These are phyloP conservation scores for Leccinellum luteum DNA, from an alignment of 768 basidiomycete genomes.

Conservation along the genomic window DNA sequence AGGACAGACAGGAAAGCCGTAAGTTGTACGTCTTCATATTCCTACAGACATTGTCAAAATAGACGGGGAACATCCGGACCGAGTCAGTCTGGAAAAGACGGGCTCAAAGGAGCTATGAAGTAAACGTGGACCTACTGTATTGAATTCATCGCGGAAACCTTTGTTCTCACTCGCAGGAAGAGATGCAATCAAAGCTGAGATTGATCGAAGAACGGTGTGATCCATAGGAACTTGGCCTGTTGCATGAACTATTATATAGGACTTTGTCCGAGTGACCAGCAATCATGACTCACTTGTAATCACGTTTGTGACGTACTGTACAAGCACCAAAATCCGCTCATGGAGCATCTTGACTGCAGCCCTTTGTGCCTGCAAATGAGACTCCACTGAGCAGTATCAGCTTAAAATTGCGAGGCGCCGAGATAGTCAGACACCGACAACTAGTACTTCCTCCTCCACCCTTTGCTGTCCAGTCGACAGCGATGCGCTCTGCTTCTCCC, in stretches of 20 bases:
- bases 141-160: constrained; percentile 84
- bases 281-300: constrained; percentile 56
- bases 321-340: constrained; percentile 81
- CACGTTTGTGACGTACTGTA: constrained; percentile 81
- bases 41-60: constrained; percentile 44
- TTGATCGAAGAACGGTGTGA: constrained; percentile 75
- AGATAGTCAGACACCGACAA: constrained; percentile 45
- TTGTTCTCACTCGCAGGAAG: constrained; percentile 84
- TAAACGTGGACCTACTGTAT: constrained; percentile 54
- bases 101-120: background rate
- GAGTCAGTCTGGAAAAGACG: background rate
- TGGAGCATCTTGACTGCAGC: constrained; percentile 97
- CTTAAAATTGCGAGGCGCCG: background rate
- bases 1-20: constrained; percentile 85
- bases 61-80: background rate
- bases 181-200: constrained; percentile 83
- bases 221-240: constrained; percentile 75
- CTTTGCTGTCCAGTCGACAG: constrained; percentile 92
- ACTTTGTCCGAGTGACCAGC: background rate
- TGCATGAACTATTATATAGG: background rate
- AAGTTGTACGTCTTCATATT: constrained; percentile 94
- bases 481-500: constrained; percentile 97
- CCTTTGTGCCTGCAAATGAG: constrained; percentile 86
- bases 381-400: constrained; percentile 61
- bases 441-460: constrained; percentile 81